Base-by-base conservation (phyloP, 164 flowering plant species). In the Liquidambar formosana region DNA sequence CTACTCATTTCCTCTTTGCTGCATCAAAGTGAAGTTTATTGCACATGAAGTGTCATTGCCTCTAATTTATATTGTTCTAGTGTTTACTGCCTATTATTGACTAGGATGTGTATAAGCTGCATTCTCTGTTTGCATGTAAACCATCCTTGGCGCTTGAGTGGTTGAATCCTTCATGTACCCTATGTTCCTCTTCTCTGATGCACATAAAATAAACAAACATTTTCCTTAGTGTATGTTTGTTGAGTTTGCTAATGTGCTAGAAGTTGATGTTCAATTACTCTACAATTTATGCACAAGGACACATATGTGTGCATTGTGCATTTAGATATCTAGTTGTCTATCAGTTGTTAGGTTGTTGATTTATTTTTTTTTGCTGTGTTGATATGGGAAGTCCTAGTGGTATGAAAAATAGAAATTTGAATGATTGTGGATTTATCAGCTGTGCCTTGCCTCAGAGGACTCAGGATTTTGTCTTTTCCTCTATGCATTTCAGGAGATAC, bases 401-500 rank as follows among this genome's bases (percentile, higher is more conserved):
- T 63, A 27, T 63, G 8, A 64, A 16, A 47, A 18, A 23, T 64
- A 44, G 22, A 28, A 44, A 45, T 63, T 44, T 47, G n/a, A 28
- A 47, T 21, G 56, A 12, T 26, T 16, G 26, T 51, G 18, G 22
- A 12, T 65, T 33, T 53, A n/a, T 38, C 26, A 22, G 12, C 23
- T 26, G 0, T 15, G 33, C 28, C 28, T 19, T 57, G 5, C 56
- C 22, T 54, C 28, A 47, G 47, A 22, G 63, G 38, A 47, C 60
- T 48, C 61, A 18, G 10, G 5, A 22, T 53, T n/a, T 43, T 63
- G 9, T 64, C 8, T 48, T 76, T 22, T 69, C 53, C 45, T 63
- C 15, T 56, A 45, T 83, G 47, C 63, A 25, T 78, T 78, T 51
- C 85, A 94, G 98, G 98, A 68, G 98, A 94, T 78, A 88, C 98